phyloP scores from a whole-genome alignment of 106 monocot genomes.

The Hemerocallis citrina region DNA sequence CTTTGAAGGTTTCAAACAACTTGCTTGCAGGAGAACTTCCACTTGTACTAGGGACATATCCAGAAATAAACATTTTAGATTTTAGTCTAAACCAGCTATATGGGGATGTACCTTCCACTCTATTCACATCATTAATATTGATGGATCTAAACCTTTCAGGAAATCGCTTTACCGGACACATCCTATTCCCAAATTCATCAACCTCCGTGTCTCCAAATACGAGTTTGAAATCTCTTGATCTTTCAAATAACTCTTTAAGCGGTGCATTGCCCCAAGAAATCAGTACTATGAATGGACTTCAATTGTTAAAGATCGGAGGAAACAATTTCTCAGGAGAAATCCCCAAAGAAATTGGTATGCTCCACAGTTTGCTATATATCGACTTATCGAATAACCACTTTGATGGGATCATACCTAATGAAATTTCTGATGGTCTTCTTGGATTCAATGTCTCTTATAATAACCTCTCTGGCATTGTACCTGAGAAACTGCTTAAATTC shows the following conservation, averaged over 20 bases:
- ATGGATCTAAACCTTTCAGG: slow-evolving; percentile 60
- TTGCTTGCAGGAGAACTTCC: slow-evolving; percentile 60
- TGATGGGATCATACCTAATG: slow-evolving; percentile 49
- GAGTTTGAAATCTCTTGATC: slow-evolving; percentile 47
- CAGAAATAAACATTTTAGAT: slow-evolving; percentile 43
- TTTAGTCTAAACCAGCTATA: slow-evolving; percentile 53
- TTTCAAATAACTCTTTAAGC: slow-evolving; percentile 60
- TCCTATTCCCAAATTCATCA: slow-evolving; percentile 22
- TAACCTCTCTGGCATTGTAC: slow-evolving; percentile 59
- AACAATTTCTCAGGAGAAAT: slow-evolving; percentile 69
- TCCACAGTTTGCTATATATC: slow-evolving; percentile 34
- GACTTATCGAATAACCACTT: slow-evolving; percentile 59
- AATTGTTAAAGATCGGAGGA: slow-evolving; percentile 31
- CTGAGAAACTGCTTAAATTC: slow-evolving; percentile 54
- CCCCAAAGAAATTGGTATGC: slow-evolving; percentile 40
- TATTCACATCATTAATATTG: slow-evolving; percentile 51
- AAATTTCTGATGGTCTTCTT: slow-evolving; percentile 36
- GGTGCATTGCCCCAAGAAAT: slow-evolving; percentile 43
- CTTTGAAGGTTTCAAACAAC: slow-evolving; percentile 58
- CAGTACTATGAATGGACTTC: slow-evolving; percentile 21
- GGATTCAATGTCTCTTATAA: slow-evolving; percentile 68
- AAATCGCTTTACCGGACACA: slow-evolving; percentile 55
- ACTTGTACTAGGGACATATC: slow-evolving; percentile 57
- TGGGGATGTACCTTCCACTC: slow-evolving; percentile 41
- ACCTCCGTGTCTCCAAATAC: slow-evolving; percentile 14